phyloP scores from a whole-genome alignment of 371 early-diverging fungal species.

The Rhizopus delemar region DNA sequence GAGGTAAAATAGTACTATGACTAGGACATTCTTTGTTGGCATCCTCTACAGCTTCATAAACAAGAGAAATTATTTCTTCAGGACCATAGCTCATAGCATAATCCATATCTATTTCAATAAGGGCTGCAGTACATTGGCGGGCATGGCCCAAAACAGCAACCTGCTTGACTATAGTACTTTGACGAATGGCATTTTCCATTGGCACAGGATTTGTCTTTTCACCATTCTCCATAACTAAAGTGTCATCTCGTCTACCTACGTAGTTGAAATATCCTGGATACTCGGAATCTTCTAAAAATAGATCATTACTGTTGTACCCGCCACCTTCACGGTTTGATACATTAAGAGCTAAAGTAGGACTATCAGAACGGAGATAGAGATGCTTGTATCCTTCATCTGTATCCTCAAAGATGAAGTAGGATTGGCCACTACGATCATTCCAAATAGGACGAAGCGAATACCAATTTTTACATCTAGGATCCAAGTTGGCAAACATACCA shows the following conservation, averaged over 20 bases:
- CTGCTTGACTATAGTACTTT: constrained; percentile 21
- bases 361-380: constrained; percentile 7
- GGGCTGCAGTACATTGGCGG: constrained; percentile 37
- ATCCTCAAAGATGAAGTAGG: constrained; percentile 14
- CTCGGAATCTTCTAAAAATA: constrained; percentile 27
- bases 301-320: constrained; percentile 40
- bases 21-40: constrained; percentile 43
- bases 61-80: constrained; percentile 27
- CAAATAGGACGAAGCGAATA: constrained; percentile 4
- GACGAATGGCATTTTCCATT: constrained; percentile 36
- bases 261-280: constrained; percentile 29
- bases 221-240: constrained; percentile 42
- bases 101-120: constrained; percentile 31
- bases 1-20: constrained; percentile 37
- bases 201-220: constrained; percentile 50
- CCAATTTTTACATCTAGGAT: constrained; percentile 13
- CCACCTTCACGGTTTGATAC: constrained; percentile 35
- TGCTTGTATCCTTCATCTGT: constrained; percentile 10
- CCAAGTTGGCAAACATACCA: constrained; percentile 11
- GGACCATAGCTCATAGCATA: constrained; percentile 15
- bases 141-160: constrained; percentile 34
- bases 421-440: background rate
- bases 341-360: constrained; percentile 22
- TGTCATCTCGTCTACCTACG: constrained; percentile 42
- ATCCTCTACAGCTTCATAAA: constrained; percentile 28